phyloP scores from a whole-genome alignment of 306 rosid species.

The Quercus parvula region DNA sequence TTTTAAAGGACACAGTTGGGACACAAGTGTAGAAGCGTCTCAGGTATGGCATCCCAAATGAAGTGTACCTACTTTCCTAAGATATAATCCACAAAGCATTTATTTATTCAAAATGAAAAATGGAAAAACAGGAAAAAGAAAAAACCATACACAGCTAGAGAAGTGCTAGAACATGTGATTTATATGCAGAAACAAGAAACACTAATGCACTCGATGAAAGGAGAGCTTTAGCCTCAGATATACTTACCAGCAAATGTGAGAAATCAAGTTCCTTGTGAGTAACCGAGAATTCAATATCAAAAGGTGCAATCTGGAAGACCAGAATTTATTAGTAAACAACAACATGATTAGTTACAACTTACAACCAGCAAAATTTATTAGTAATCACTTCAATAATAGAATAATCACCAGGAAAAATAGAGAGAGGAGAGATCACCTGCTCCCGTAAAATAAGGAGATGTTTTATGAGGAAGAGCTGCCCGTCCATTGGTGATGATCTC shows the following conservation, averaged over 20 bases:
- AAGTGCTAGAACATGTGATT: not conserved
- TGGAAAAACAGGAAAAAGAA: not conserved
- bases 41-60: too few species aligned
- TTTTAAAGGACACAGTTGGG: too few species aligned
- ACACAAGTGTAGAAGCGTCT: too few species aligned
- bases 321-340: conserved; percentile 15
- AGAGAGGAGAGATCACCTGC: conserved; percentile 55
- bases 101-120: not conserved
- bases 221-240: conserved; percentile 28
- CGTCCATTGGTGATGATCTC: conserved; percentile 94
- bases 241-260: conserved; percentile 96
- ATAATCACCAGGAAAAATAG: conserved; percentile 6
- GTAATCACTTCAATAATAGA: conserved; percentile 13
- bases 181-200: conserved; percentile 9
- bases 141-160: not conserved
- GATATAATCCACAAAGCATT: not conserved
- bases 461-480: conserved; percentile 94
- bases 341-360: too few species aligned
- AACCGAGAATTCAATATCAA: conserved; percentile 87
- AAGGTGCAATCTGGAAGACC: conserved; percentile 81
- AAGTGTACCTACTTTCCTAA: too few species aligned
- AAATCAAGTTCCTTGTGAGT: conserved; percentile 99
- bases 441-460: conserved; percentile 94
- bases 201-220: conserved; percentile 15
- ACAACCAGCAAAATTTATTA: conserved; percentile 1